A percentile compares a stretch with the other conserved stretches of the same genome.
phyloP scores from a whole-genome alignment of 495 filamentous ascomycete species.

The Penicillium cinerascens region DNA sequence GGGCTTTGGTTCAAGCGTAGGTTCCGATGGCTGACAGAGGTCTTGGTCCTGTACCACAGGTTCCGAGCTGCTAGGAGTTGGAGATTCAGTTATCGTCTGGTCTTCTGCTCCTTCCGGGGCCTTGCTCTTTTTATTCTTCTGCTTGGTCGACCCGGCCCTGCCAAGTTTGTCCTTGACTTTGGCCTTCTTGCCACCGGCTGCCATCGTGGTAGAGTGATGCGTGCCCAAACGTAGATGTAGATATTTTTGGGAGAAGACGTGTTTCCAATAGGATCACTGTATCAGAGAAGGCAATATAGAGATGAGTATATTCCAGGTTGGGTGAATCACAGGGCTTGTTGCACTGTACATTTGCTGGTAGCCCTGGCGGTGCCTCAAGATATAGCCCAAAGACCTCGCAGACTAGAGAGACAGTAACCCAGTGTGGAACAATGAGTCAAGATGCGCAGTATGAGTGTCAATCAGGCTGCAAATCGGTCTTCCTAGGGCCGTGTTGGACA shows the following conservation, averaged over 20 bases:
- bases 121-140: slow-evolving; percentile 44
- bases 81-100: slow-evolving; percentile 28
- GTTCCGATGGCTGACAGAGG: slow-evolving; percentile 15
- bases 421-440: slow-evolving; percentile 14
- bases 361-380: slow-evolving; percentile 32
- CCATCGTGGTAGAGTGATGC: slow-evolving; percentile 34
- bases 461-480: slow-evolving; percentile 23
- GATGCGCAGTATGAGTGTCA: slow-evolving; percentile 9
- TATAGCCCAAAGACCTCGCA: slow-evolving; percentile 33
- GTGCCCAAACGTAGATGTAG: slow-evolving; percentile 27
- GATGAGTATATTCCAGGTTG: slow-evolving; percentile 33
- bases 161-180: slow-evolving; percentile 35
- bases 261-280: slow-evolving; percentile 40
- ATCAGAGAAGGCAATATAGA: slow-evolving; percentile 12
- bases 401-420: slow-evolving; percentile 7
- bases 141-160: slow-evolving; percentile 29
- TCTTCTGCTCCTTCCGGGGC: slow-evolving; percentile 31
- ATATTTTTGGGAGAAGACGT: slow-evolving; percentile 31
- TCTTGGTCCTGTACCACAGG: slow-evolving; percentile 23
- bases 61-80: slow-evolving; percentile 24
- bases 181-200: slow-evolving; percentile 33
- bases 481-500: slow-evolving; percentile 17
- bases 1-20: slow-evolving; percentile 21
- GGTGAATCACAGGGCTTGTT: slow-evolving; percentile 28
- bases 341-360: slow-evolving; percentile 37